Base-by-base conservation (phyloP, 2,329 filamentous ascomycete species). In the Neofusicoccum kwambonambiense region DNA sequence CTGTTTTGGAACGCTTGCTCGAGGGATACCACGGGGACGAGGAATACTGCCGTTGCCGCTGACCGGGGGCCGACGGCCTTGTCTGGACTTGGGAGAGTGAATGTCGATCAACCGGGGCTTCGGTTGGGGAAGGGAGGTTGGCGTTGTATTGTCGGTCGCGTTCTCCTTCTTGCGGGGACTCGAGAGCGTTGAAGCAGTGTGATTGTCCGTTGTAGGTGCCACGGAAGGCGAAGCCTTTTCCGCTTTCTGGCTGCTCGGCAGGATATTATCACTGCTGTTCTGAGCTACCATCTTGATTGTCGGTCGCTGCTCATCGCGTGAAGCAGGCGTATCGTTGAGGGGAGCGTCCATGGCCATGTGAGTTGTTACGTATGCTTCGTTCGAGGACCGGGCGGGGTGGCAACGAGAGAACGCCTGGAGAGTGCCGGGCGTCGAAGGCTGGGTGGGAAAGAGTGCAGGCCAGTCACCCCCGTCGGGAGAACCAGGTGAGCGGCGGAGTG, bases 381-480 rank as follows among this genome's bases (percentile, higher is more conserved):
- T 52, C 9, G 47, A 22, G 4, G 27, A 51, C n/a, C 13, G n/a
- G 22, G 31, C 13, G 13, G 22, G 13, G 15, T 58, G 27, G 6
- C n/a, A 39, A 3, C 34, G 41, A 42, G 58, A 50, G 37, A 51
- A 66, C 0, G 13, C 35, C 13, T 41, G 39, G 12, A 57, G 45
- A 17, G 44, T 35, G 19, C 27, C 19, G 12, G 60, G 51, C 6
- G 60, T 44, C 8, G 51, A 56, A 15, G 51, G 51, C 12, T 42
- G 52, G 19, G 37, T 19, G 1, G 75, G 75, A 4, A 60, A 63
- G 6, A 76, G 61, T 7, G 73, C 63, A 0, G 74, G 72, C 73
- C 74, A 76, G 7, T 73, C 67, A 9, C 69, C 67, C 19, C 68
- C 67, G 4, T 70, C 67, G 1, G 72, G 71, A 6, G 67, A 73